Evolutionary conservation across 1,284 basidiomycete species (phyloP).

Genomic region (Inonotus hispidus): DNA sequence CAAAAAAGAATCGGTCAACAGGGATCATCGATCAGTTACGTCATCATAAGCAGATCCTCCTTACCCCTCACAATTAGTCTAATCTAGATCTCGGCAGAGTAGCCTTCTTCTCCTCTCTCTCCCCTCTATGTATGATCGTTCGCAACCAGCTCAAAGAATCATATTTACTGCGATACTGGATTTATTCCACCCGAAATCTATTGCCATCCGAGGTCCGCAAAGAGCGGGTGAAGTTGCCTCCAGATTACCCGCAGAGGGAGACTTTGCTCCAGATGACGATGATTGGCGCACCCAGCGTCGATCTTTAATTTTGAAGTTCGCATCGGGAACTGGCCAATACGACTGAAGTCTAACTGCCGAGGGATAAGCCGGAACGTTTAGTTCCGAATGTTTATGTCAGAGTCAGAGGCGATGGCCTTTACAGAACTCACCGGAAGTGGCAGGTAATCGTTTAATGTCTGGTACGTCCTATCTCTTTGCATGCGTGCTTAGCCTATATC

Average conservation of each 20-base stretch:
- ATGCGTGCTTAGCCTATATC: no score
- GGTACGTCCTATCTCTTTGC: no score
- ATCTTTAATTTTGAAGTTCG: constrained; percentile 25
- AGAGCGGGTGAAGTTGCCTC: constrained; percentile 13
- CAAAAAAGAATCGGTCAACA: background rate
- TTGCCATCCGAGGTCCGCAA: constrained; percentile 15
- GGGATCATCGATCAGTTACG: background rate
- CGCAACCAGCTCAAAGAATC: no score
- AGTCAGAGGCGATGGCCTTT: no score
- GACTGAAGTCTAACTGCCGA: constrained; percentile 18
- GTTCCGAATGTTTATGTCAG: constrained; percentile 35
- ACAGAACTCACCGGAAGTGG: no score
- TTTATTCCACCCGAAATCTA: constrained; percentile 31
- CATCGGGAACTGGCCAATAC: constrained; percentile 23
- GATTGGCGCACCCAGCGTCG: constrained; percentile 20
- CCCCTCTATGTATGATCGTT: constrained; percentile 10
- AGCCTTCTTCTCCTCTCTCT: background rate
- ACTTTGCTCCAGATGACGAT: background rate
- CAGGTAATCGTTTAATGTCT: no score
- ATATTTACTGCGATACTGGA: constrained; percentile 27
- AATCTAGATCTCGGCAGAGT: background rate
- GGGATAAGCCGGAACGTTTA: constrained; percentile 17
- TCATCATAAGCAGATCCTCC: background rate
- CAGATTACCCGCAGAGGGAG: constrained; percentile 1
- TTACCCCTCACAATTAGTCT: background rate